phyloP scores from a whole-genome alignment of 805 yeast species.

The Starmerella potacharoeniae region DNA sequence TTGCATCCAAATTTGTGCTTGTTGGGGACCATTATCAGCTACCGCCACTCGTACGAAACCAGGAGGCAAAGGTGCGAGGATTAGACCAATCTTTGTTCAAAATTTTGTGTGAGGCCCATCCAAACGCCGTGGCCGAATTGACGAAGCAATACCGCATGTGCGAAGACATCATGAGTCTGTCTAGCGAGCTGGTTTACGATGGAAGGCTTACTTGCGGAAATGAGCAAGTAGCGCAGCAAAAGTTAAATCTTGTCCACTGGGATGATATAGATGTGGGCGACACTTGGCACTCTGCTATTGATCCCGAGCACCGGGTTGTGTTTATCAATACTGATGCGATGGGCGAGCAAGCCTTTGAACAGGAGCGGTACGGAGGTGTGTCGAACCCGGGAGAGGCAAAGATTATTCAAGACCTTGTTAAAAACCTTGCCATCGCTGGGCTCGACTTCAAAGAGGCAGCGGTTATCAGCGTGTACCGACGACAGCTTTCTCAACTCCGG shows the following conservation, averaged over 20 bases:
- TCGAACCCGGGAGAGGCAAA: slow-evolving; percentile 66
- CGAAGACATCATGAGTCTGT: slow-evolving; percentile 69
- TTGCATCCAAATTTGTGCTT: slow-evolving; percentile 65
- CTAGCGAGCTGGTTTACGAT: slow-evolving; percentile 68
- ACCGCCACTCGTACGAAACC: slow-evolving; percentile 72
- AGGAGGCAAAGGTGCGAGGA: slow-evolving; percentile 53
- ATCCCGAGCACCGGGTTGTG: slow-evolving; percentile 47
- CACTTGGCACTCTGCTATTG: slow-evolving; percentile 27
- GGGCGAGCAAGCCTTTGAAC: slow-evolving; percentile 41
- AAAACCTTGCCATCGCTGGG: slow-evolving; percentile 29
- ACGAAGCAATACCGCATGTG: slow-evolving; percentile 89
- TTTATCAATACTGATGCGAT: slow-evolving; percentile 70
- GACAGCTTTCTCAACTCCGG: slow-evolving; percentile 41
- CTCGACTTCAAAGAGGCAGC: slow-evolving; percentile 49
- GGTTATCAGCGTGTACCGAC: slow-evolving; percentile 78
- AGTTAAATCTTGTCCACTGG: slow-evolving; percentile 39
- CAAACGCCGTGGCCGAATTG: slow-evolving; percentile 63
- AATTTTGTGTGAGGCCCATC: slow-evolving; percentile 58
- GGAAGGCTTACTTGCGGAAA: slow-evolving; percentile 73
- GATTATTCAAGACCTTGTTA: slow-evolving; percentile 50
- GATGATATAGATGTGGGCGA: background rate
- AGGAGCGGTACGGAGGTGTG: slow-evolving; percentile 49
- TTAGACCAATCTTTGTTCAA: slow-evolving; percentile 69
- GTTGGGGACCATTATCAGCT: slow-evolving; percentile 97
- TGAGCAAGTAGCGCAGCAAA: slow-evolving; percentile 47